Base-by-base conservation (phyloP, 2,329 filamentous ascomycete genomes). In the Pseudocercospora cruenta region DNA sequence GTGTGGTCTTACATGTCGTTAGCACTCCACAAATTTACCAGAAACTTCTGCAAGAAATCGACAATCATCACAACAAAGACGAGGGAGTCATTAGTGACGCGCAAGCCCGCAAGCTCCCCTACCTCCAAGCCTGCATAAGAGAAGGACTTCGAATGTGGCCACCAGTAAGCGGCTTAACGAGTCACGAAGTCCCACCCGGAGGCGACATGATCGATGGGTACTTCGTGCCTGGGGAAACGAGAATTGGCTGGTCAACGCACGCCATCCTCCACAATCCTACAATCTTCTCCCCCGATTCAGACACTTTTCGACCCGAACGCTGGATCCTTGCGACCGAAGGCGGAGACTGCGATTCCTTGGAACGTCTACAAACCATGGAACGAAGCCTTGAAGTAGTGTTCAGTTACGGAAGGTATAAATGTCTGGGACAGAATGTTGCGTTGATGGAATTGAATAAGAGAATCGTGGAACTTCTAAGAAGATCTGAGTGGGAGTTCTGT, bases 21-120 rank as follows among this genome's bases (percentile, higher is more conserved):
- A 65, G 68, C n/a, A 66, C 59, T 43, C 64, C 64, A 7, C 33
- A 57, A 4, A 78, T 80, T 6, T 83, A 84, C 66, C 73, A 77
- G 5, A 81, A 77, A 51, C 76, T 86, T 62, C 79, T 84, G 76
- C 72, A 70, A 0, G 83, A 85, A 66, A 80, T 86, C 43, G 78
- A 82, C 1, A n/a, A 21, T 7, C 60, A 28, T 12, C 16, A 22
- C 0, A 47, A 36, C 21, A n/a, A 26, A 7, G 59, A 45, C 5
- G 51, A 58, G 19, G 55, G 39, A 19, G 33, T 67, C 10, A 54
- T 66, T 24, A 61, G 31, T 16, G 64, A 69, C 51, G 65, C 62
- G n/a, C 72, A 75, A 49, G 74, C 77, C 4, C 68, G 72, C 14
- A 67, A 69, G 8, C 74, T 77, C 70, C 73, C 78, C 0, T 81